Conservation (phyloP, 176 grass and related monocot species). For the Cymbopogon citratus region DNA sequence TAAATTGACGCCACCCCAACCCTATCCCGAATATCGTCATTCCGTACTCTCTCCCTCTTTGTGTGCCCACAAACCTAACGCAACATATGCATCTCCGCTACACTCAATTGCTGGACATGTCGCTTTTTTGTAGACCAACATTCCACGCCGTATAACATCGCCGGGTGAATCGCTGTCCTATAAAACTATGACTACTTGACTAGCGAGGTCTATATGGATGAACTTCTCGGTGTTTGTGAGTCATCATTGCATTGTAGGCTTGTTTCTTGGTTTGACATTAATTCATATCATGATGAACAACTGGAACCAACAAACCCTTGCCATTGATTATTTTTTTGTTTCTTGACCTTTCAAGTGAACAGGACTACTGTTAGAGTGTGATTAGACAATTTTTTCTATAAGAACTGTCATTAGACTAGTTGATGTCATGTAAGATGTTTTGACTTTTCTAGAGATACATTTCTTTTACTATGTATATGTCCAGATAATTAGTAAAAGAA, state of each 20-base stretch:
- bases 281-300: neutral
- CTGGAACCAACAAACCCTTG: neutral
- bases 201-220: neutral
- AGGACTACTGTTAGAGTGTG: neutral
- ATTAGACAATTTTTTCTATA: neutral
- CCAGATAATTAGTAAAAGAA: neutral
- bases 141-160: too few species aligned
- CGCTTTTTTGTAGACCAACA: too few species aligned
- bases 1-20: too few species aligned
- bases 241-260: neutral
- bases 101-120: too few species aligned
- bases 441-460: neutral
- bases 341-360: constrained; percentile 12
- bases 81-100: too few species aligned
- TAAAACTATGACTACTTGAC: too few species aligned
- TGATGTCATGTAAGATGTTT: neutral
- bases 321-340: neutral
- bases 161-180: too few species aligned
- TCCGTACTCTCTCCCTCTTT: too few species aligned
- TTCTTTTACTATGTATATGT: neutral
- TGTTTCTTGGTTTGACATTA: constrained; percentile 1
- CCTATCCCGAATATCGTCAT: too few species aligned
- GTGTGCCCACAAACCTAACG: too few species aligned
- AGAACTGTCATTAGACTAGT: neutral
- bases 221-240: neutral